Percentiles rank a stretch among this genome's conserved stretches.
phyloP scores from a whole-genome alignment of 2,329 filamentous ascomycete genomes.

The Aaosphaeria pasadenensis region DNA sequence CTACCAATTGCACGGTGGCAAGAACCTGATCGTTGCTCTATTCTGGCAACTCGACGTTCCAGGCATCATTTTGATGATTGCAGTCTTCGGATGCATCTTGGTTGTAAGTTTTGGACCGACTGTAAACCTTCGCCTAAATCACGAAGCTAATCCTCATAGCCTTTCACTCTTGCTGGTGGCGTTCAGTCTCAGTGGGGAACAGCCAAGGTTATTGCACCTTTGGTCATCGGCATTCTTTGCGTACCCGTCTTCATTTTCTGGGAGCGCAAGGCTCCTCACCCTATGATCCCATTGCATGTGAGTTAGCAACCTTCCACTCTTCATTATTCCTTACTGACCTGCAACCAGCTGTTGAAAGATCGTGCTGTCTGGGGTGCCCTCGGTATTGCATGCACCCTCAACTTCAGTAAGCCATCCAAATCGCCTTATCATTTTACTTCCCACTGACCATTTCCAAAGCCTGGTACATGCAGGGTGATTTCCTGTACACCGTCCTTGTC shows the following conservation, averaged over 20 bases:
- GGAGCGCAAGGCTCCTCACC: constrained; percentile 53
- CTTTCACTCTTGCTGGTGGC: constrained; percentile 56
- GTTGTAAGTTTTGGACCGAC: constrained; percentile 11
- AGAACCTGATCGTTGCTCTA: constrained; percentile 41
- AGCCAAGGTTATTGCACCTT: constrained; percentile 50
- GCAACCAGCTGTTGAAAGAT: constrained; percentile 43
- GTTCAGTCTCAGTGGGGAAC: constrained; percentile 48
- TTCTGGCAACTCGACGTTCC: constrained; percentile 57
- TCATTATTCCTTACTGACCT: too few relatives aligned
- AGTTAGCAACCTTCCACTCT: background rate
- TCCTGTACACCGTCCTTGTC: constrained; percentile 60
- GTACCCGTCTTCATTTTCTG: constrained; percentile 53
- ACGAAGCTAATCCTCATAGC: constrained; percentile 10
- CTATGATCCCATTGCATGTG: constrained; percentile 55
- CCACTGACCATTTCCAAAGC: background rate
- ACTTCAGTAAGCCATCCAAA: constrained; percentile 37
- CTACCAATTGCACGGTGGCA: constrained; percentile 41
- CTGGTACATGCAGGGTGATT: constrained; percentile 64
- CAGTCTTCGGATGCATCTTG: constrained; percentile 48
- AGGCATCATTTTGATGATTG: constrained; percentile 48
- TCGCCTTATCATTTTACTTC: too few relatives aligned
- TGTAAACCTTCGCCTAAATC: too few relatives aligned
- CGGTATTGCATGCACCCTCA: constrained; percentile 56
- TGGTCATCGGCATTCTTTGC: constrained; percentile 50
- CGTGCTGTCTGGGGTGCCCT: constrained; percentile 63